A percentile compares a stretch with the other conserved stretches of the same genome.
Conservation (phyloP, 164 flowering plant species). For the Sextonia rubra region DNA sequence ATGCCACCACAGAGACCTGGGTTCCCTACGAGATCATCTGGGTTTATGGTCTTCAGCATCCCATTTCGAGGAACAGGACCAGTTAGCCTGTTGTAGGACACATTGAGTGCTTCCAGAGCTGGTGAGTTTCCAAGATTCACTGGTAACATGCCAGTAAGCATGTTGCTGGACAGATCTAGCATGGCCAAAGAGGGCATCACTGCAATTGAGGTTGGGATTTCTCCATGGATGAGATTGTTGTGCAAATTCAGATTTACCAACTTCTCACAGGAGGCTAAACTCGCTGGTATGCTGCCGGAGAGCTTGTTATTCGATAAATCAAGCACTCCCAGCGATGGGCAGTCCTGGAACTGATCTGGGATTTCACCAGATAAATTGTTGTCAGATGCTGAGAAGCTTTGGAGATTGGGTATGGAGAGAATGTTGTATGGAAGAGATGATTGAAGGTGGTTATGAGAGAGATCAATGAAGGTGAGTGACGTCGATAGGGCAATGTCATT, state of each 20-base stretch:
- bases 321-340: conserved; percentile 67
- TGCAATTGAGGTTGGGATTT: conserved; percentile 61
- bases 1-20: conserved; percentile 79
- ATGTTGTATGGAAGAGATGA: conserved; percentile 77
- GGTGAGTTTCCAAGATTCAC: conserved; percentile 70
- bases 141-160: conserved; percentile 68
- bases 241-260: conserved; percentile 66
- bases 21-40: conserved; percentile 70
- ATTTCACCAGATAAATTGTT: conserved; percentile 65
- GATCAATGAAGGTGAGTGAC: conserved; percentile 77
- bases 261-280: conserved; percentile 73
- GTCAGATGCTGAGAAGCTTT: conserved; percentile 55
- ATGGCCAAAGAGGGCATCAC: conserved; percentile 71
- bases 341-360: conserved; percentile 86
- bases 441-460: conserved; percentile 62
- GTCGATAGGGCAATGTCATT: conserved; percentile 58
- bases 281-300: conserved; percentile 67
- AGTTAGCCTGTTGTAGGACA: conserved; percentile 72
- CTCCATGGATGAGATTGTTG: conserved; percentile 59
- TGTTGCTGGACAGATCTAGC: conserved; percentile 85
- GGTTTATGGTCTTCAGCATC: conserved; percentile 64
- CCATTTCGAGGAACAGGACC: conserved; percentile 84
- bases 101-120: conserved; percentile 70
- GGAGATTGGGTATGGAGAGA: conserved; percentile 69
- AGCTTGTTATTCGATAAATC: conserved; percentile 78